phyloP scores from a whole-genome alignment of 345 rosid genomes.

The Hibiscus trionum region DNA sequence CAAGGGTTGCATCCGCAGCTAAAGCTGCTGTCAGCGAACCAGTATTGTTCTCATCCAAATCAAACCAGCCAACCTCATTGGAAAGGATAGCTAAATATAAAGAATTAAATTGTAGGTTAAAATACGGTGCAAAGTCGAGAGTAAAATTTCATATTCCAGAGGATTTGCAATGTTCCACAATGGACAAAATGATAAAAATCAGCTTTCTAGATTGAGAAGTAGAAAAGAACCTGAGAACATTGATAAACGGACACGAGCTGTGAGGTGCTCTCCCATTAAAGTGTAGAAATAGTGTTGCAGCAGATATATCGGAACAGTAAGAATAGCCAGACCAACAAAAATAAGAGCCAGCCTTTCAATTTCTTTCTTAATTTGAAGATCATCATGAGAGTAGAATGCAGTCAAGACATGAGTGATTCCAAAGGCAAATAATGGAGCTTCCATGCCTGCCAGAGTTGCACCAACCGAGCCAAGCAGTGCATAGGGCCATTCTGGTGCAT shows the following conservation, averaged over 20 bases:
- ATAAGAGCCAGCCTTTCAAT: slow-evolving; percentile 38
- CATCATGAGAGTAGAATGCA: slow-evolving; percentile 47
- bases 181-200: background rate
- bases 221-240: slow-evolving; percentile 57
- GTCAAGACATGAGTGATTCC: slow-evolving; percentile 59
- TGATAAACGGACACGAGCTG: slow-evolving; percentile 59
- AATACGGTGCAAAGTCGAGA: background rate
- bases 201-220: background rate
- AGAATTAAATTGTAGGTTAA: background rate
- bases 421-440: slow-evolving; percentile 64
- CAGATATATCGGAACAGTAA: slow-evolving; percentile 55
- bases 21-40: slow-evolving; percentile 59
- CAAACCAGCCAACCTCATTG: slow-evolving; percentile 90
- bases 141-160: background rate
- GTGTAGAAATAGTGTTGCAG: slow-evolving; percentile 75
- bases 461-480: slow-evolving; percentile 76
- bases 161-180: background rate
- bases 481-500: slow-evolving; percentile 79
- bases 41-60: slow-evolving; percentile 64
- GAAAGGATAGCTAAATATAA: slow-evolving; percentile 49
- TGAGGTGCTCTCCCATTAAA: slow-evolving; percentile 77
- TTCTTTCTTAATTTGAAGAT: slow-evolving; percentile 35
- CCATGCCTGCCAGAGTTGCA: slow-evolving; percentile 68
- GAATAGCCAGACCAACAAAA: slow-evolving; percentile 38
- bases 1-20: slow-evolving; percentile 77